Base-by-base conservation (phyloP, 2,329 filamentous ascomycete genomes). In the Tolypocladium sp. region DNA sequence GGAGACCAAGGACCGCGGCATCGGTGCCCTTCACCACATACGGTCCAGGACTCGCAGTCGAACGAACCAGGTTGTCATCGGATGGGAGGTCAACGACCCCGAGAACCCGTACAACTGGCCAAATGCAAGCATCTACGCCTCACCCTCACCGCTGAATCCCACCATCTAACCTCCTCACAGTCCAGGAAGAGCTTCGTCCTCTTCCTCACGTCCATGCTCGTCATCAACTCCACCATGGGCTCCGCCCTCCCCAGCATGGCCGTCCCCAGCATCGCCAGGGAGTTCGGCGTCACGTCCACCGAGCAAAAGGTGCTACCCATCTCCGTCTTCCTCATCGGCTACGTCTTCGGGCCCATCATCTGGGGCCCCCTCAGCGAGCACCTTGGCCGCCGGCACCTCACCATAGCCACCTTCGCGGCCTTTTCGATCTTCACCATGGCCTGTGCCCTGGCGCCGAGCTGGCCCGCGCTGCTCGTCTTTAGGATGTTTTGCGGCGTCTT, bases 161-260 rank as follows among this genome's bases (percentile, higher is more conserved):
- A 33, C 2, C 20, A 2, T 53, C n/a, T 27, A n/a, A 38, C 38
- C 17, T 20, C 41, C 5, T 49, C 15, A n/a, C 62, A 85, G 79
- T 64, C 64, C 56, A 83, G 78, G 65, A 89, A 89, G 67, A 63
- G 72, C 2, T 72, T 75, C 42, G 77, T 89, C 7, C 67, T 87
- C 2, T 66, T 82, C 33, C 77, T 82, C 0, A 79, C 80, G 1
- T 83, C 85, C 72, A 68, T 81, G 62, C 77, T 81, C 57, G 85
- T 89, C 51, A 76, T 88, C 68, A 90, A 90, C 69, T 85, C 81
- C 33, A 89, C 87, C 12, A 82, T 90, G 72, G 83, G 82, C 1
- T 87, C 82, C 49, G 78, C 85, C 0, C 75, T 90, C 6, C 84
- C 87, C 1, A 83, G 84, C 58, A 87, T 87, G 69, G 83, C 84